phyloP scores from a whole-genome alignment of 202 grass and related monocot species.

The Schoenoplectus triqueter region DNA sequence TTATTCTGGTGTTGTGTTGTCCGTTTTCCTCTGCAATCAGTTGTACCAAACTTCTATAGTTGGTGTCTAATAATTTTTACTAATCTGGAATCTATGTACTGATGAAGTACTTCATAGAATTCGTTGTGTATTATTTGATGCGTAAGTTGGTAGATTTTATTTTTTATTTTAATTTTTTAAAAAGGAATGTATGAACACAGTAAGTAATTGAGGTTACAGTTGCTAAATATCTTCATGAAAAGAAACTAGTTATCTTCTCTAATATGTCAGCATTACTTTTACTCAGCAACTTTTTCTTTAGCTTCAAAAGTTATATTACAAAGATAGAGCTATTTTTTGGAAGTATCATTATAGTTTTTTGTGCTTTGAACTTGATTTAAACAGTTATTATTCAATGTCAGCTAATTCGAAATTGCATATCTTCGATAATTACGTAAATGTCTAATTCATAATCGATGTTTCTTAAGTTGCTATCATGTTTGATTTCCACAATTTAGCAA shows the following conservation, averaged over 20 bases:
- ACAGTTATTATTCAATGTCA: neutral
- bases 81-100: neutral
- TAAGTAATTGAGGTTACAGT: neutral
- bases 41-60: constrained; percentile 32
- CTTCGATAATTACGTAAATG: neutral
- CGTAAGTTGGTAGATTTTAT: neutral
- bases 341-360: neutral
- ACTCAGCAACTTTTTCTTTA: neutral
- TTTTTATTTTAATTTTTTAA: neutral
- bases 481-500: constrained; percentile 3
- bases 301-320: neutral
- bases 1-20: constrained; percentile 15
- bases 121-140: neutral
- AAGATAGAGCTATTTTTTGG: neutral
- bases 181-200: neutral
- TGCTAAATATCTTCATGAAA: neutral
- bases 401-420: neutral
- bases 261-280: neutral
- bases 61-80: constrained; percentile 38
- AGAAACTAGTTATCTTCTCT: neutral
- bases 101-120: neutral
- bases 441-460: neutral
- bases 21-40: constrained; percentile 16
- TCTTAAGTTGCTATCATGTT: neutral
- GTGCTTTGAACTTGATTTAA: neutral